A percentile compares a stretch with the other conserved stretches of the same genome.
Evolutionary conservation across 106 monocot genomes (phyloP).

Genomic region (Phalaenopsis equestris): DNA sequence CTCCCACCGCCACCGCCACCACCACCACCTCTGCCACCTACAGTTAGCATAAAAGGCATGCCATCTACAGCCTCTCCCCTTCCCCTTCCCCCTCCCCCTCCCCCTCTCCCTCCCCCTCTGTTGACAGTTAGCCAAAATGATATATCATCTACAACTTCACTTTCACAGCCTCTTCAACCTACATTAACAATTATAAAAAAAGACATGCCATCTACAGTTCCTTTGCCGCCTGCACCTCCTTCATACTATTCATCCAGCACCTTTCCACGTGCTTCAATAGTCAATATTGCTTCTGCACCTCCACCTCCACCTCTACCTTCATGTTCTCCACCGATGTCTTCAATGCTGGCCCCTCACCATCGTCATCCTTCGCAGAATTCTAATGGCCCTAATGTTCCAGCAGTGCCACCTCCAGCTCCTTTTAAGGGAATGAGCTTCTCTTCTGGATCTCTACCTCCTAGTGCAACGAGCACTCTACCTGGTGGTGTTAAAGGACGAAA

Average conservation of each 20-base stretch:
- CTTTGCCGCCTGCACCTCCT: background rate
- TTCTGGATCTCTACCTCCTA: slow-evolving; percentile 26
- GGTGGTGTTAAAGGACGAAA: slow-evolving; percentile 22
- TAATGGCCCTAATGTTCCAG: slow-evolving; percentile 18
- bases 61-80: background rate
- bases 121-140: background rate
- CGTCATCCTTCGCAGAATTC: background rate
- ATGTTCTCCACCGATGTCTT: background rate
- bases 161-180: background rate
- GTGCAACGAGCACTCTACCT: slow-evolving; percentile 6
- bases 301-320: slow-evolving; percentile 5
- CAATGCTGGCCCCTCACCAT: slow-evolving; percentile 1
- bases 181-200: background rate
- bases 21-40: background rate
- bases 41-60: background rate
- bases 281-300: background rate
- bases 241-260: background rate
- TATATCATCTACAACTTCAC: no score
- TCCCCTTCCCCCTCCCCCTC: background rate
- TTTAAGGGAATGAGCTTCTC: slow-evolving; percentile 7
- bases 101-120: background rate
- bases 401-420: slow-evolving; percentile 35
- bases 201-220: background rate
- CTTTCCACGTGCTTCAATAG: background rate
- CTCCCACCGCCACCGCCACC: background rate